These are phyloP conservation scores for Hevea brasiliensis DNA, from an alignment of 345 rosid genomes.

Conservation along the genomic window DNA sequence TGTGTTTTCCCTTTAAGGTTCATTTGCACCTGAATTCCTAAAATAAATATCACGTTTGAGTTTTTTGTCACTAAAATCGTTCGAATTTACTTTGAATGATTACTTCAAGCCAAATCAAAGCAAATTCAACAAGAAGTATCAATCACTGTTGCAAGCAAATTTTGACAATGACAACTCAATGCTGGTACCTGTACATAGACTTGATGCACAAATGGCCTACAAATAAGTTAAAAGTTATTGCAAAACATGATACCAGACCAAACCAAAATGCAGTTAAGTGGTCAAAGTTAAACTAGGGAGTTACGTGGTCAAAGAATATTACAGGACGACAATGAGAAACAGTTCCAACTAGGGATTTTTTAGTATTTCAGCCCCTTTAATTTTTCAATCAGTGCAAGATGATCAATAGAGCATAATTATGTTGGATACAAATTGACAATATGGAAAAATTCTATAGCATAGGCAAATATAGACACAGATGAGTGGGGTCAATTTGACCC, in stretches of 20 bases:
- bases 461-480: too few relatives aligned
- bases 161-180: background rate
- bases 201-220: background rate
- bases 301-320: background rate
- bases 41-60: background rate
- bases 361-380: too few relatives aligned
- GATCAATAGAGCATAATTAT: too few relatives aligned
- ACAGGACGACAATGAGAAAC: background rate
- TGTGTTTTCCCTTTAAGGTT: background rate
- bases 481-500: too few relatives aligned
- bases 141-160: background rate
- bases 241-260: background rate
- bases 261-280: background rate
- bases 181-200: background rate
- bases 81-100: background rate
- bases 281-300: too few relatives aligned
- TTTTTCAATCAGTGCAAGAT: too few relatives aligned
- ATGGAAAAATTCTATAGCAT: too few relatives aligned
- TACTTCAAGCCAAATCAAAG: background rate
- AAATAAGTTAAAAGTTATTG: too few relatives aligned
- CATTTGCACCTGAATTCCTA: background rate
- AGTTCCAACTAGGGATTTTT: background rate
- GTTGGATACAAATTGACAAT: too few relatives aligned
- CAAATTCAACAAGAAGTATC: background rate
- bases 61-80: background rate